Conservation (phyloP, 768 basidiomycete species). For the Pleurotus platypus region DNA sequence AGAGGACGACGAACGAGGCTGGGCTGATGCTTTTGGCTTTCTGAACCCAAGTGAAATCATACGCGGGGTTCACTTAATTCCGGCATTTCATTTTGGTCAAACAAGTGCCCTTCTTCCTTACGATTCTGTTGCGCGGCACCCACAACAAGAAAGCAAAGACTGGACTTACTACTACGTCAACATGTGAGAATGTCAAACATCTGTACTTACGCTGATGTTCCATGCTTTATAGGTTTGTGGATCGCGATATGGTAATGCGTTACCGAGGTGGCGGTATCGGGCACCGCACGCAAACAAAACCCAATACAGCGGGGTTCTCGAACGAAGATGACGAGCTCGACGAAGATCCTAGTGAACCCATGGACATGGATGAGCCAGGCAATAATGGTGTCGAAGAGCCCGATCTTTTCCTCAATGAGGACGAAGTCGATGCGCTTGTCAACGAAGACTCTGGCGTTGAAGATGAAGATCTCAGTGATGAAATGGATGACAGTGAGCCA, state of each 20-base stretch:
- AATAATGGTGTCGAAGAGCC: not conserved
- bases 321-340: slow-evolving; percentile 8
- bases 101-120: not conserved
- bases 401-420: not conserved
- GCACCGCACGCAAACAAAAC: slow-evolving; percentile 10
- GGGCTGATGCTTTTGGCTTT: slow-evolving; percentile 8
- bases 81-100: slow-evolving; percentile 8
- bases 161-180: slow-evolving; percentile 31
- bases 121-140: not conserved
- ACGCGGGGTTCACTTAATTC: slow-evolving; percentile 10
- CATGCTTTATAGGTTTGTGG: slow-evolving; percentile 15
- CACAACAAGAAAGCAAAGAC: slow-evolving; percentile 13
- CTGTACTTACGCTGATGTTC: not conserved
- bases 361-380: not conserved
- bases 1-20: not conserved
- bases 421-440: not conserved
- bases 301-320: slow-evolving; percentile 16
- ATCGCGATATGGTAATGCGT: slow-evolving; percentile 24
- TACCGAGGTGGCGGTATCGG: slow-evolving; percentile 21
- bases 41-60: slow-evolving; percentile 11
- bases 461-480: not conserved
- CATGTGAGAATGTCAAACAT: slow-evolving; percentile 23
- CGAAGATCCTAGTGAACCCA: not conserved
- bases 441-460: not conserved
- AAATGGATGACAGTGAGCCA: not conserved